phyloP scores from a whole-genome alignment of 2,329 filamentous ascomycete genomes.

The Saccharata proteae region DNA sequence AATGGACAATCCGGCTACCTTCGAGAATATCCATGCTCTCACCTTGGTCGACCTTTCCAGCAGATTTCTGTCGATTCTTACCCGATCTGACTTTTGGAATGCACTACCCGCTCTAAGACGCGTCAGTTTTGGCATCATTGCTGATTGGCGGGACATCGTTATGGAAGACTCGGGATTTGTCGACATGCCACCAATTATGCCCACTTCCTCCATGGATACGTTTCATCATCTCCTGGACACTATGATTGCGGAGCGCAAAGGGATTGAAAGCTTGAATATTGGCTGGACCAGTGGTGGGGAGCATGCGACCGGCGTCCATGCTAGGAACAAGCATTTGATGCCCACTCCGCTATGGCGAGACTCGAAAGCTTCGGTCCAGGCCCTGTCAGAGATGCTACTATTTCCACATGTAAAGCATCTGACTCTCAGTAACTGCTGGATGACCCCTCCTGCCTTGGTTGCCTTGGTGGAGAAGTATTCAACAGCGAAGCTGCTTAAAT shows the following conservation, averaged over 20 bases:
- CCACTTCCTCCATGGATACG: conserved; percentile 38
- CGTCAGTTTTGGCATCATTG: conserved; percentile 49
- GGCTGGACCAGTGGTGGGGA: conserved; percentile 60
- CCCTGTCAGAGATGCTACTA: conserved; percentile 28
- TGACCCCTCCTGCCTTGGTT: conserved; percentile 47
- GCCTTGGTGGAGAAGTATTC: conserved; percentile 30
- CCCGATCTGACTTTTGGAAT: conserved; percentile 49
- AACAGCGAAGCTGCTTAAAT: conserved; percentile 34
- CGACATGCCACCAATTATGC: too few relatives aligned
- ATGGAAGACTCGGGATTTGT: conserved; percentile 41
- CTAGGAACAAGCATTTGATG: conserved; percentile 50
- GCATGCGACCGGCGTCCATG: conserved; percentile 47
- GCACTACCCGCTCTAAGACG: conserved; percentile 42
- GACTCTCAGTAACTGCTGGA: conserved; percentile 58
- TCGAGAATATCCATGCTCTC: conserved; percentile 44
- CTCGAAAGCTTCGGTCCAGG: conserved; percentile 10
- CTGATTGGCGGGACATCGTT: conserved; percentile 55
- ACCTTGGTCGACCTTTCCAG: conserved; percentile 55
- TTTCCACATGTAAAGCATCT: conserved; percentile 48
- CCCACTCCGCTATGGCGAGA: conserved; percentile 38
- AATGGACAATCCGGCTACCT: conserved; percentile 46
- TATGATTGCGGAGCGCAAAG: conserved; percentile 35
- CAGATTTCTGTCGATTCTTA: conserved; percentile 44
- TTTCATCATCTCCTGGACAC: conserved; percentile 42
- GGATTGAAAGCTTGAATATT: conserved; percentile 48